A percentile compares a stretch with the other conserved stretches of the same genome.
Evolutionary conservation across 2,329 filamentous ascomycete genomes (phyloP).

Genomic region (Sarocladium oryzae): DNA sequence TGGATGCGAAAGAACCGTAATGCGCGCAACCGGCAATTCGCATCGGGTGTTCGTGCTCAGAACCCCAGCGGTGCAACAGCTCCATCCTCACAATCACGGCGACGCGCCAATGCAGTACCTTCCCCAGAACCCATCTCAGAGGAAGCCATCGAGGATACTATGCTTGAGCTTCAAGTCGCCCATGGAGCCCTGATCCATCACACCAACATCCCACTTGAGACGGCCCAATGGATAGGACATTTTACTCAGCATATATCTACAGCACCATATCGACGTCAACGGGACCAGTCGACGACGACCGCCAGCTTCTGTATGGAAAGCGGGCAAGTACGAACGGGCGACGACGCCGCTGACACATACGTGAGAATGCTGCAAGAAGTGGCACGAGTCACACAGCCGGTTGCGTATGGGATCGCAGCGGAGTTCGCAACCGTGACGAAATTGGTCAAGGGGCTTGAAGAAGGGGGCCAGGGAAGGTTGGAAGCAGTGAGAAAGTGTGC

Average conservation of each 20-base stretch:
- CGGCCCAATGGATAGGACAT: conserved; percentile 63
- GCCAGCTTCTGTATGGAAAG: conserved; percentile 73
- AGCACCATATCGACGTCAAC: conserved; percentile 60
- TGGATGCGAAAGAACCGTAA: conserved; percentile 67
- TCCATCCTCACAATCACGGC: conserved; percentile 16
- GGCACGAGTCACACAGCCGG: conserved; percentile 61
- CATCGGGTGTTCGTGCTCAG: conserved; percentile 52
- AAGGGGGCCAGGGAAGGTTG: conserved; percentile 53
- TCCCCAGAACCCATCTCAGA: conserved; percentile 52
- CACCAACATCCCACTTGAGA: conserved; percentile 52
- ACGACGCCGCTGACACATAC: conserved; percentile 60
- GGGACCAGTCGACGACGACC: conserved; percentile 41
- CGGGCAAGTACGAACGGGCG: conserved; percentile 67
- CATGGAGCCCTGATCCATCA: conserved; percentile 66
- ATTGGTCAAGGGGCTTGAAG: conserved; percentile 53
- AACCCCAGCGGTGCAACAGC: conserved; percentile 19
- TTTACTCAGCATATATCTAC: conserved; percentile 77
- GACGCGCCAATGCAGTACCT: conserved; percentile 33
- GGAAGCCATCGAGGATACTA: conserved; percentile 61
- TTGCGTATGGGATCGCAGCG: conserved; percentile 62
- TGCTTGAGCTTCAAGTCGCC: conserved; percentile 62
- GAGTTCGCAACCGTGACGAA: conserved; percentile 53
- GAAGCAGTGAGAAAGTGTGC: conserved; percentile 52
- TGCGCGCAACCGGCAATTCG: conserved; percentile 60
- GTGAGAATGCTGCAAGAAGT: conserved; percentile 72